These are phyloP conservation scores for Jamesozyma piceae DNA, from an alignment of 805 yeast species.

Conservation along the genomic window DNA sequence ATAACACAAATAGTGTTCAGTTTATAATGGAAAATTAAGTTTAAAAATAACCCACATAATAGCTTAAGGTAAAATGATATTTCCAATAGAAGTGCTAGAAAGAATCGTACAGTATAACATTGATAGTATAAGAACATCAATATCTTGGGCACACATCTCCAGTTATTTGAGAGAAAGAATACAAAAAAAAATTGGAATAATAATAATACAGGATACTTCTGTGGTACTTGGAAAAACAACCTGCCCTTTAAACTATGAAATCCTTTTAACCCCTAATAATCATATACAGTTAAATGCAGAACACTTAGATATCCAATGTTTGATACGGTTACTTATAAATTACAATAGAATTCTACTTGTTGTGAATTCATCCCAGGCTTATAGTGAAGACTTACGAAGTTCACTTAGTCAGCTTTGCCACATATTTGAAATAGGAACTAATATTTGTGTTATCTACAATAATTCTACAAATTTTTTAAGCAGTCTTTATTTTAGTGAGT, in stretches of 20 bases:
- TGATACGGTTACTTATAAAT: slow-evolving; percentile 6
- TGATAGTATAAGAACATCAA: slow-evolving; percentile 18
- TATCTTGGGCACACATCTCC: slow-evolving; percentile 19
- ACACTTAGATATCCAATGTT: slow-evolving; percentile 1
- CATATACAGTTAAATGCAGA: slow-evolving; percentile 11
- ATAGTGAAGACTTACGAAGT: slow-evolving; percentile 17
- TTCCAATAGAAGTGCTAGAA: slow-evolving; percentile 25
- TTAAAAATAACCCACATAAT: too few relatives aligned
- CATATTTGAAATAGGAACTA: slow-evolving; percentile 6
- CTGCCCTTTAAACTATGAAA: slow-evolving; percentile 10
- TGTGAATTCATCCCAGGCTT: slow-evolving; percentile 16
- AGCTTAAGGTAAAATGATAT: background rate
- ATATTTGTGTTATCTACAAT: slow-evolving; percentile 18
- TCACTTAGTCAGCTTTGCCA: slow-evolving; percentile 10
- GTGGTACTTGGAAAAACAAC: background rate
- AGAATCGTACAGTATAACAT: slow-evolving; percentile 15
- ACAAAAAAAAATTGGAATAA: slow-evolving; percentile 15
- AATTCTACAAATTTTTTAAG: slow-evolving; percentile 20
- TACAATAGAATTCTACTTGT: slow-evolving; percentile 14
- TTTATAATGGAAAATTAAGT: too few relatives aligned
- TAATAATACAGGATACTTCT: slow-evolving; percentile 15
- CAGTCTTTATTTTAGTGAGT: slow-evolving; percentile 21
- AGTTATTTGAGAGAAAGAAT: slow-evolving; percentile 9
- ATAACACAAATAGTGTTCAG: too few relatives aligned
- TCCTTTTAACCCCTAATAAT: slow-evolving; percentile 9